phyloP scores from a whole-genome alignment of 305 asterid genomes.

The Fraxinus ornus region DNA sequence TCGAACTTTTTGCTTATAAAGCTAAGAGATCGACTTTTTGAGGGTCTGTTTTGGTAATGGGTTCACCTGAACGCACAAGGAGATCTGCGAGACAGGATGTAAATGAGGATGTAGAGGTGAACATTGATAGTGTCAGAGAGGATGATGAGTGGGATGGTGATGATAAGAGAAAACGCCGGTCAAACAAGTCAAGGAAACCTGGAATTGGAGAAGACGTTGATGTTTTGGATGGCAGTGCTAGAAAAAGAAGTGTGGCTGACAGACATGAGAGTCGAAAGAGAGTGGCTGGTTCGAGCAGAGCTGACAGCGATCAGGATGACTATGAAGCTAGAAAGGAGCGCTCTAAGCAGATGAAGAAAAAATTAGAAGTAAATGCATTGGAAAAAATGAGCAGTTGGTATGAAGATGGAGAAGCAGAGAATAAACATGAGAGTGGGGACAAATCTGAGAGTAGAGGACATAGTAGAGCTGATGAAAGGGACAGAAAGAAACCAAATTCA shows the following conservation, averaged over 20 bases:
- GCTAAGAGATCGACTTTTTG: conserved; percentile 23
- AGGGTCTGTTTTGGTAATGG: conserved; percentile 52
- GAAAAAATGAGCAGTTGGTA: conserved; percentile 86
- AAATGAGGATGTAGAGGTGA: conserved; percentile 62
- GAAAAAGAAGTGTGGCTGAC: conserved; percentile 55
- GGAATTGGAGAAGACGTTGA: conserved; percentile 62
- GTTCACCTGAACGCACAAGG: conserved; percentile 62
- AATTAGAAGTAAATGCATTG: conserved; percentile 65
- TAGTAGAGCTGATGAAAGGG: conserved; percentile 52
- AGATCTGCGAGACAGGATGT: conserved; percentile 42
- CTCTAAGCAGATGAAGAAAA: conserved; percentile 63
- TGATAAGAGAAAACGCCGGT: conserved; percentile 50
- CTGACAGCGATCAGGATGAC: conserved; percentile 74
- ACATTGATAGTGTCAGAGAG: conserved; percentile 63
- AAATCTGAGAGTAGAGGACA: conserved; percentile 52
- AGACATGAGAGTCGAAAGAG: conserved; percentile 79
- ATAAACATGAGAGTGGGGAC: conserved; percentile 51
- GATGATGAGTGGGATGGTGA: conserved; percentile 66
- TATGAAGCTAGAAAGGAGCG: conserved; percentile 59
- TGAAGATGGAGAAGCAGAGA: conserved; percentile 78
- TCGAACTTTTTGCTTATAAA: conserved; percentile 8
- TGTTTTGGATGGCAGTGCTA: conserved; percentile 57
- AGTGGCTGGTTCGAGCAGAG: conserved; percentile 54
- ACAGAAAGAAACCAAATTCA: conserved; percentile 46
- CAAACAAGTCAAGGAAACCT: conserved; percentile 57